Conservation (phyloP, 2,329 filamentous ascomycete species). For the Aureobasidium melanogenum region DNA sequence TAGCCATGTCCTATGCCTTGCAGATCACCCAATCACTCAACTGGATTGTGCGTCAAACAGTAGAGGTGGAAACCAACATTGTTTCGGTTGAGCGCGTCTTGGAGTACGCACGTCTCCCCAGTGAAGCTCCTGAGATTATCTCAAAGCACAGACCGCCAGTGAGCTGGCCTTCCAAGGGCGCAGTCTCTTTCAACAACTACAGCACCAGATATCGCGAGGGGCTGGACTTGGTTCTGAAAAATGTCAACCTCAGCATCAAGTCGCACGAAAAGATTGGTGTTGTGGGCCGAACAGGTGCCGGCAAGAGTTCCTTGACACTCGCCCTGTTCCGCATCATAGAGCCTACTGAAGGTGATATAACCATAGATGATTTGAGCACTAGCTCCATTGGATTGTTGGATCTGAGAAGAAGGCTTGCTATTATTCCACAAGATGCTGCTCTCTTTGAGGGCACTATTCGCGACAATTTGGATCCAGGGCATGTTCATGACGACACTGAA, state of each 20-base stretch:
- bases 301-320: slow-evolving; percentile 89
- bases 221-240: slow-evolving; percentile 84
- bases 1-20: slow-evolving; percentile 93
- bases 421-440: slow-evolving; percentile 95
- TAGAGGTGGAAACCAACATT: slow-evolving; percentile 99
- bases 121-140: slow-evolving; percentile 90
- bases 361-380: slow-evolving; percentile 83
- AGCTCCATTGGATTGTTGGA: slow-evolving; percentile 84
- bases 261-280: slow-evolving; percentile 97
- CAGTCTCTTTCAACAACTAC: slow-evolving; percentile 85
- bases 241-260: slow-evolving; percentile 86
- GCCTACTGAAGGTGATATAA: slow-evolving; percentile 69
- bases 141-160: slow-evolving; percentile 77
- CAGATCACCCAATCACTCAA: slow-evolving; percentile 96
- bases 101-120: slow-evolving; percentile 85
- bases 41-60: slow-evolving; percentile 97
- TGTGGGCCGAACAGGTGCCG: slow-evolving; percentile 89
- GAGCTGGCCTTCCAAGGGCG: slow-evolving; percentile 84
- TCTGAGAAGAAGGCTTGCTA: slow-evolving; percentile 78
- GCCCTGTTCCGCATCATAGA: slow-evolving; percentile 95
- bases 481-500: slow-evolving; percentile 94
- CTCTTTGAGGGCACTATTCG: slow-evolving; percentile 88
- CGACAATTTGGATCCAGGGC: slow-evolving; percentile 90
- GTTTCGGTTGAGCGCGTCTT: slow-evolving; percentile 96
- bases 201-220: slow-evolving; percentile 87